phyloP scores from a whole-genome alignment of 345 rosid species.

The Raphanus raphanistrum region DNA sequence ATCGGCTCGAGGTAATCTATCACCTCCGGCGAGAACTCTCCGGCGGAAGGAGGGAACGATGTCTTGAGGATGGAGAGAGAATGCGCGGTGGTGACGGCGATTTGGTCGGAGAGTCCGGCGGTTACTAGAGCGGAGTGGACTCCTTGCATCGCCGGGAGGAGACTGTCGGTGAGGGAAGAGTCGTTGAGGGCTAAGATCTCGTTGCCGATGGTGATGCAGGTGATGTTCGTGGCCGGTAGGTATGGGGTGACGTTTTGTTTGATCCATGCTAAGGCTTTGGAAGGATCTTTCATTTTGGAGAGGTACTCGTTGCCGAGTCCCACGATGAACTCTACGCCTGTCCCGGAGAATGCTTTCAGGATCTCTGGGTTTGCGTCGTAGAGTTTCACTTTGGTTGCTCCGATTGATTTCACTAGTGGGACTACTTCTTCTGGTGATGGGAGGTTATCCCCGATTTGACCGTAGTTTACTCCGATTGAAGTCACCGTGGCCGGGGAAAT shows the following conservation, averaged over 20 bases:
- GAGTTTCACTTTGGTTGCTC: slow-evolving; percentile 80
- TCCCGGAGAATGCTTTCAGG: slow-evolving; percentile 72
- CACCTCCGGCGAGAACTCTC: slow-evolving; percentile 70
- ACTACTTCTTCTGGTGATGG: slow-evolving; percentile 71
- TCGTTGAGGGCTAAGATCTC: slow-evolving; percentile 80
- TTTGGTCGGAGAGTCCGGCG: slow-evolving; percentile 62
- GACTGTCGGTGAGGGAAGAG: slow-evolving; percentile 49
- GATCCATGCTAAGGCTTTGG: slow-evolving; percentile 63
- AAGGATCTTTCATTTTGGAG: slow-evolving; percentile 61
- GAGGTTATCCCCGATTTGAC: slow-evolving; percentile 84
- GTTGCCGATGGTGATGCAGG: slow-evolving; percentile 83
- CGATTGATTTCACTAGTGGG: slow-evolving; percentile 77
- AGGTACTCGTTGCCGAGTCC: slow-evolving; percentile 76
- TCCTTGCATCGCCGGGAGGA: slow-evolving; percentile 84
- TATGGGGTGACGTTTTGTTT: slow-evolving; percentile 64
- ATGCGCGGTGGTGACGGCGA: slow-evolving; percentile 78
- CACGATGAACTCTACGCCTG: slow-evolving; percentile 73
- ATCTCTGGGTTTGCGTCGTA: slow-evolving; percentile 83
- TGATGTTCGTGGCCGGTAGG: slow-evolving; percentile 82
- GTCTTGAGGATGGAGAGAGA: slow-evolving; percentile 64
- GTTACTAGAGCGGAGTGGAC: slow-evolving; percentile 66
- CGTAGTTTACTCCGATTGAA: slow-evolving; percentile 87
- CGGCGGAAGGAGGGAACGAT: slow-evolving; percentile 91
- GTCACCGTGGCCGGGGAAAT: slow-evolving; percentile 38
- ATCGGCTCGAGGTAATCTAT: slow-evolving; percentile 49